Base-by-base conservation (phyloP, 257 asterid species). In the Perilla frutescens region DNA sequence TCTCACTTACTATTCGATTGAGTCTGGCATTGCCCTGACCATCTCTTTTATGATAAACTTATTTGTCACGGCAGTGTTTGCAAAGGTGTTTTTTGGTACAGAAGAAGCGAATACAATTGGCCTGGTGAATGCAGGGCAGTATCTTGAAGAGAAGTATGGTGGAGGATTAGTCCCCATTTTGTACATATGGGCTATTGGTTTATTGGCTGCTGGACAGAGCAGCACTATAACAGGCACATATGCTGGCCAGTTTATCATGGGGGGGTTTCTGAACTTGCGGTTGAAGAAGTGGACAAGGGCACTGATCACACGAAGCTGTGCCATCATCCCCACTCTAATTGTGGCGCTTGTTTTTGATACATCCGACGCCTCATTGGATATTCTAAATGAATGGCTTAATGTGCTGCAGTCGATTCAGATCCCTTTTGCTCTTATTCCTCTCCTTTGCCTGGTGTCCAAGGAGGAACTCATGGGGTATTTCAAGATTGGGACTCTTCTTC, bases 241-340 rank as follows among this genome's bases (percentile, higher is more conserved):
- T 13, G 96, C 96, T 1, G 96, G 96, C 7, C 95, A 88, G 44
- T 90, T 90, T 58, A 90, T 90, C 3, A 90, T 90, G 95, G 96
- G 96, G 12, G 96, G 96, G 5, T 90, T 90, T 58, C 72, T 90
- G 43, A 84, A 88, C 57, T 53, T 90, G 81, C 77, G 84, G 49
- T 68, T 90, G 82, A 90, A 88, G 81, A 90, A 90, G 79, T 90
- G 96, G 96, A 32, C 81, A 75, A 88, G 96, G 76, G 93, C 96
- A 0, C 34, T 90, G 76, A 88, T 90, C 54, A 90, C 96, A 7
- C 73, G 96, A 69, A 90, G 91, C 80, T 90, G 78, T 66, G 96
- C 96, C 34, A 88, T 90, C 12, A 55, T 90, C 56, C 96, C 96
- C 0, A 90, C 96, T 31, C 80, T 90, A 40, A 48, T 81, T 13